These are phyloP conservation scores for Pleurotus giganteus DNA, from an alignment of 768 basidiomycete genomes.

Conservation along the genomic window DNA sequence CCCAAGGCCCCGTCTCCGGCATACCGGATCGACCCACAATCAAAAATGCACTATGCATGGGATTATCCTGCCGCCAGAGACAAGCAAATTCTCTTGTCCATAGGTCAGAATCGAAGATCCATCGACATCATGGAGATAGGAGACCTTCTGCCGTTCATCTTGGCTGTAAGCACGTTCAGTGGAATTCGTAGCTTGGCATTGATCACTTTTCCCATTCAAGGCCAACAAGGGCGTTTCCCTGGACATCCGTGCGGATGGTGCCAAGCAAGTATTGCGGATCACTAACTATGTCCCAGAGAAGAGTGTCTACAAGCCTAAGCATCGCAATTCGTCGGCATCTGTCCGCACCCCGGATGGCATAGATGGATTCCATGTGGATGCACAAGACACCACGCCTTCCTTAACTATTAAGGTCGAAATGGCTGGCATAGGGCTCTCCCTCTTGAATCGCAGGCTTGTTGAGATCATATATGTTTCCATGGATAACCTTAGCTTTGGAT, in stretches of 20 bases:
- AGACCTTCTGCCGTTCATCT: conserved; percentile 84
- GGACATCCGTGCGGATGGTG: conserved; percentile 89
- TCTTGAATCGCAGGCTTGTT: conserved; percentile 82
- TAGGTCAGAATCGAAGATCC: conserved; percentile 58
- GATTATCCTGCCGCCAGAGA: conserved; percentile 83
- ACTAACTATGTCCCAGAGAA: conserved; percentile 82
- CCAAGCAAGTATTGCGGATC: conserved; percentile 82
- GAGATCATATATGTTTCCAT: conserved; percentile 90
- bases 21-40: conserved; percentile 60
- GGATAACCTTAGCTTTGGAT: conserved; percentile 79
- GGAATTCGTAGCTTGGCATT: not conserved
- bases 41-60: conserved; percentile 80
- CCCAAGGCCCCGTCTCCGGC: conserved; percentile 33
- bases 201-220: conserved; percentile 30
- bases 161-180: conserved; percentile 47
- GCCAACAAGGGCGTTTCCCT: conserved; percentile 71
- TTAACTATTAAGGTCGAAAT: conserved; percentile 72
- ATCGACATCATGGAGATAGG: conserved; percentile 98
- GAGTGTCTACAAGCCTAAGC: conserved; percentile 84
- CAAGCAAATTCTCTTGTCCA: conserved; percentile 70
- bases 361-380: conserved; percentile 83
- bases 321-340: conserved; percentile 43
- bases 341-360: conserved; percentile 67
- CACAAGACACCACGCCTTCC: conserved; percentile 66
- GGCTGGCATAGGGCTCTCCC: conserved; percentile 88